These are phyloP conservation scores for Gossypium arboreum DNA, from an alignment of 345 rosid genomes.

Conservation along the genomic window DNA sequence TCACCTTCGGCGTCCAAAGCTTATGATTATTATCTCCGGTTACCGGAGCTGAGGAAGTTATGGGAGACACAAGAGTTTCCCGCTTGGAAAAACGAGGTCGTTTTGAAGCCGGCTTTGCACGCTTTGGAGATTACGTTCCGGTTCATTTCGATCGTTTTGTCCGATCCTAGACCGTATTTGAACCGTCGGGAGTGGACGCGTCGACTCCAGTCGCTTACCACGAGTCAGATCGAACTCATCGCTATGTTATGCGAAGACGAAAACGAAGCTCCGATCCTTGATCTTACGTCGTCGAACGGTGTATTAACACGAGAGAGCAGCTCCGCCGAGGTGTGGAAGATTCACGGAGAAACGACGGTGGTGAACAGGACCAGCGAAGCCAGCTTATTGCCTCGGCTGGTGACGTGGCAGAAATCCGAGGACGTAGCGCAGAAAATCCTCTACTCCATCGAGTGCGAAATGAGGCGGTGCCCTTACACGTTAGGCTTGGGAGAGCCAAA, in stretches of 20 bases:
- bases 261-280: constrained; percentile 48
- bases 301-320: constrained; percentile 47
- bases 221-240: constrained; percentile 62
- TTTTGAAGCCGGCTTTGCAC: constrained; percentile 73
- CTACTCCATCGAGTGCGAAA: constrained; percentile 70
- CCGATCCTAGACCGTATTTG: constrained; percentile 70
- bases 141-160: constrained; percentile 52
- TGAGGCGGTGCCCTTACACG: constrained; percentile 70
- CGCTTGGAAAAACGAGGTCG: constrained; percentile 53
- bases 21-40: constrained; percentile 72
- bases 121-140: constrained; percentile 84
- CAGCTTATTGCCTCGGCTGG: constrained; percentile 74
- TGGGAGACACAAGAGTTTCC: constrained; percentile 53
- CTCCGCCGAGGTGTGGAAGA: constrained; percentile 64
- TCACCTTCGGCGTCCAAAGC: constrained; percentile 53
- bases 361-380: constrained; percentile 54
- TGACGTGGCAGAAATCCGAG: constrained; percentile 74
- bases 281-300: constrained; percentile 35
- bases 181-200: constrained; percentile 70
- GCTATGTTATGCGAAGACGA: constrained; percentile 61
- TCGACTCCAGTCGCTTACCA: constrained; percentile 61
- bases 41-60: constrained; percentile 55
- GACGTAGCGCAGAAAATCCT: constrained; percentile 57
- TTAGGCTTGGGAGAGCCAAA: constrained; percentile 86
- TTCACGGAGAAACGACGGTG: constrained; percentile 37